Percentiles rank a stretch among this genome's conserved stretches.
These are phyloP conservation scores for Pelargonium myrrhifolium DNA, from an alignment of 441 rosid species.

Conservation along the genomic window DNA sequence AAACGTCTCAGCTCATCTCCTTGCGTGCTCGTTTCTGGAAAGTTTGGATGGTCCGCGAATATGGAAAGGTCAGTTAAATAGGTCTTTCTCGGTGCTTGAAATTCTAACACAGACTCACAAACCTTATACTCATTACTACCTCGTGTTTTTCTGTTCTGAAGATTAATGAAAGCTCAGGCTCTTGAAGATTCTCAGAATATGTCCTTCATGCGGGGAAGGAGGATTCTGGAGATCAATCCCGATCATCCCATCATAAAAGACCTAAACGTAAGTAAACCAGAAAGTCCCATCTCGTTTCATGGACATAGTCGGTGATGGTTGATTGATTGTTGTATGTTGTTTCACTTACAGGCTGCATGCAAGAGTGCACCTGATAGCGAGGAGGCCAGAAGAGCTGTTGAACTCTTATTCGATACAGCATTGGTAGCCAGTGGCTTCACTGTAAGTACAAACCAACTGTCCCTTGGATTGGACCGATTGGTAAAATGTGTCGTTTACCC, in stretches of 20 bases:
- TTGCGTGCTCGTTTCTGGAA: conserved; percentile 92
- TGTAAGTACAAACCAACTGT: conserved; percentile 31
- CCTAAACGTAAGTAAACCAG: conserved; percentile 56
- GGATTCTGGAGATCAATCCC: conserved; percentile 85
- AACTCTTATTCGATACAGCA: conserved; percentile 83
- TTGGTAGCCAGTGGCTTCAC: conserved; percentile 91
- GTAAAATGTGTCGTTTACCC: neutral
- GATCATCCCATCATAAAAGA: conserved; percentile 88
- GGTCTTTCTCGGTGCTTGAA: no score
- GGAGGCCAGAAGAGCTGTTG: conserved; percentile 89
- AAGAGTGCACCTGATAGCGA: conserved; percentile 70
- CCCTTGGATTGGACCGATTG: neutral
- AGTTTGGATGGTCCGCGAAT: conserved; percentile 99
- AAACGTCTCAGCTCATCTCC: conserved; percentile 89
- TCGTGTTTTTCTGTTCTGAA: neutral
- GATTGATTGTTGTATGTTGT: conserved; percentile 3
- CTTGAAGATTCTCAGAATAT: conserved; percentile 89
- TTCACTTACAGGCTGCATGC: conserved; percentile 70
- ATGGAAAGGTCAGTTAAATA: conserved; percentile 69
- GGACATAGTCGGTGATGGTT: no score
- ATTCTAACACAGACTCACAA: neutral
- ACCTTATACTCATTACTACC: neutral
- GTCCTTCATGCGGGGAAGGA: conserved; percentile 94
- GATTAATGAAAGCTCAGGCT: conserved; percentile 87
- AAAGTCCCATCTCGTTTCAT: no score